phyloP scores from a whole-genome alignment of 768 basidiomycete species.

The Lentinula edodes region DNA sequence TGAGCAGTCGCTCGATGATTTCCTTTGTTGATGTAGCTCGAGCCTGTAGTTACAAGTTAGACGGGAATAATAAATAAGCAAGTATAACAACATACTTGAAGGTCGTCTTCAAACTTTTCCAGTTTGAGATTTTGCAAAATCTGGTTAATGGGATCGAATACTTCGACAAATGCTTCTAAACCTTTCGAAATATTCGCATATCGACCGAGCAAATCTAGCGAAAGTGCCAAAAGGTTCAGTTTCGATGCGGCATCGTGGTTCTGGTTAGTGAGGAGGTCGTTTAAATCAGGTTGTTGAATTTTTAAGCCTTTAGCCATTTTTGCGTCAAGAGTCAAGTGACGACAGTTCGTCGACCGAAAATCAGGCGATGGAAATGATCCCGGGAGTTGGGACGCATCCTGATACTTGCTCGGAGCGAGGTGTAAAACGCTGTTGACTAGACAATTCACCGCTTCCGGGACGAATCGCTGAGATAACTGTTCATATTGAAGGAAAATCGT shows the following conservation, averaged over 20 bases:
- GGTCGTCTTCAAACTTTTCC: conserved; percentile 37
- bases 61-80: background rate
- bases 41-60: conserved; percentile 31
- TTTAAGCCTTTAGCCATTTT: conserved; percentile 31
- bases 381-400: conserved; percentile 44
- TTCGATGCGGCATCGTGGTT: conserved; percentile 57
- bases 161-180: conserved; percentile 78
- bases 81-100: conserved; percentile 42
- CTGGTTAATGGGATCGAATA: conserved; percentile 63
- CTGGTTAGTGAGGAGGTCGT: conserved; percentile 27
- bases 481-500: conserved; percentile 86
- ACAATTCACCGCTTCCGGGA: conserved; percentile 90
- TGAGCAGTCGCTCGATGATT: conserved; percentile 56
- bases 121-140: conserved; percentile 52
- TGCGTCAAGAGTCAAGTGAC: conserved; percentile 30
- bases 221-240: conserved; percentile 59
- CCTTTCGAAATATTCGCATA: conserved; percentile 76
- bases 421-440: conserved; percentile 63
- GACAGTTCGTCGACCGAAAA: conserved; percentile 46
- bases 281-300: conserved; percentile 45
- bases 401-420: conserved; percentile 61
- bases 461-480: conserved; percentile 72
- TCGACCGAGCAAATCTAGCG: conserved; percentile 57
- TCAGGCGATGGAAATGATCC: conserved; percentile 72
- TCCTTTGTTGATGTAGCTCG: conserved; percentile 40